Evolutionary conservation across 371 early-diverging fungal genomes (phyloP).

Genomic region (Dinochytrium kinnereticum): DNA sequence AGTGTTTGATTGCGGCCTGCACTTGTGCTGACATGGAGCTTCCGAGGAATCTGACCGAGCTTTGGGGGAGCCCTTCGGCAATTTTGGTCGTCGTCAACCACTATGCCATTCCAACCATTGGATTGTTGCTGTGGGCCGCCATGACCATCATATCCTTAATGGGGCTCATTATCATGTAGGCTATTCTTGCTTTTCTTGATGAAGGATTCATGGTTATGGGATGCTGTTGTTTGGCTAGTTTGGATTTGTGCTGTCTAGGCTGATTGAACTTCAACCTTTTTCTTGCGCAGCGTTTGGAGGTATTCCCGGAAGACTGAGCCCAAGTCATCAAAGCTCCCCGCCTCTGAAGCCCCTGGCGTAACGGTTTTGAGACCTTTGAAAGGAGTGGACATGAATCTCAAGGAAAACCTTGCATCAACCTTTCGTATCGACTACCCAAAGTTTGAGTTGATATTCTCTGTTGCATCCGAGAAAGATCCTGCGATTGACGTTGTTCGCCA

Average conservation of each 20-base stretch:
- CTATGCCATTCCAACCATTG: neutral
- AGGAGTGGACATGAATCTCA: conserved; percentile 83
- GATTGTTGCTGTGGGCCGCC: conserved; percentile 6
- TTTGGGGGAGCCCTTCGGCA: no score
- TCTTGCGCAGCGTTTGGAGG: neutral
- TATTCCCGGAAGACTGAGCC: conserved; percentile 17
- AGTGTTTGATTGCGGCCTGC: no score
- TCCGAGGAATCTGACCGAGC: no score
- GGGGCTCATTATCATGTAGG: conserved; percentile 24
- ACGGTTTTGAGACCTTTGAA: conserved; percentile 90
- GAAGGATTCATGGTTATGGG: neutral
- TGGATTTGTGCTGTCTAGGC: no score
- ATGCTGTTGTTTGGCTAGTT: no score
- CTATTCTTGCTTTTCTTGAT: neutral
- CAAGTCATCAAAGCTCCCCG: conserved; percentile 16
- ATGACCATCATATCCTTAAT: conserved; percentile 22
- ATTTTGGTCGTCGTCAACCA: neutral
- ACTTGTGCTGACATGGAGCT: no score
- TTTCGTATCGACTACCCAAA: conserved; percentile 83
- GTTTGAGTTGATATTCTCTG: conserved; percentile 84
- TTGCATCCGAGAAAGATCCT: conserved; percentile 79
- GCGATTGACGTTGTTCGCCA: conserved; percentile 71
- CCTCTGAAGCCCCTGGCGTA: conserved; percentile 40
- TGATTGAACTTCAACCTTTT: neutral
- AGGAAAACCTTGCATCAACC: conserved; percentile 77